Percentiles rank a stretch among this genome's conserved stretches.
Conservation (phyloP, 2,329 filamentous ascomycete genomes). For the Huntiella abstrusa region DNA sequence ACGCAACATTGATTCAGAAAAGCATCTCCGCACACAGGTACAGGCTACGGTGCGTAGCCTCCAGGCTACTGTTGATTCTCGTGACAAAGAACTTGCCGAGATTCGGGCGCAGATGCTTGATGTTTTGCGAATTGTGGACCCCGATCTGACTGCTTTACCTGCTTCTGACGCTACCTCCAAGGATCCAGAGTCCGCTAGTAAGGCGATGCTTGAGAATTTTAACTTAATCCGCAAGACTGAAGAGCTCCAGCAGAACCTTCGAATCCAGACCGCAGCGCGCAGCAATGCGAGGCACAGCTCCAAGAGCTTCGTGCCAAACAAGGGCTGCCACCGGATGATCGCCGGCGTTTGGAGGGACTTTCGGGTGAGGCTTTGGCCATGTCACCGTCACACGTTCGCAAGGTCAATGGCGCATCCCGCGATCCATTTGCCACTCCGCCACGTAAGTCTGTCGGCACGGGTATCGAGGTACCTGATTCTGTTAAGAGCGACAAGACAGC, state of each 20-base stretch:
- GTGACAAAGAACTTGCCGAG: conserved; percentile 64
- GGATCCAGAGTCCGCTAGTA: conserved; percentile 33
- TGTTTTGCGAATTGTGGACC: conserved; percentile 74
- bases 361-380: conserved; percentile 60
- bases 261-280: conserved; percentile 64
- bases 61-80: conserved; percentile 58
- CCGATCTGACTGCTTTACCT: conserved; percentile 38
- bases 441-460: conserved; percentile 43
- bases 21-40: conserved; percentile 66
- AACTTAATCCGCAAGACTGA: conserved; percentile 76
- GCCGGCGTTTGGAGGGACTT: conserved; percentile 67
- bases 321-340: conserved; percentile 20
- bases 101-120: conserved; percentile 62
- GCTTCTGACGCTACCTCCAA: conserved; percentile 34
- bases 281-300: conserved; percentile 69
- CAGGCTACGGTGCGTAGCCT: conserved; percentile 70
- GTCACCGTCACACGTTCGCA: conserved; percentile 48
- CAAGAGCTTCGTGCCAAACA: conserved; percentile 46
- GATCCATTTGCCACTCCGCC: conserved; percentile 3
- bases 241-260: conserved; percentile 70
- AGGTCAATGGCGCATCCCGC: conserved; percentile 16
- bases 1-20: conserved; percentile 74
- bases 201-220: conserved; percentile 52
- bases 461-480: conserved; percentile 41
- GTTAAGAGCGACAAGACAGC: conserved; percentile 60